A percentile compares a stretch with the other conserved stretches of the same genome.
phyloP scores from a whole-genome alignment of 73 alveolate genomes.

The Tetrahymena malaccensis region DNA sequence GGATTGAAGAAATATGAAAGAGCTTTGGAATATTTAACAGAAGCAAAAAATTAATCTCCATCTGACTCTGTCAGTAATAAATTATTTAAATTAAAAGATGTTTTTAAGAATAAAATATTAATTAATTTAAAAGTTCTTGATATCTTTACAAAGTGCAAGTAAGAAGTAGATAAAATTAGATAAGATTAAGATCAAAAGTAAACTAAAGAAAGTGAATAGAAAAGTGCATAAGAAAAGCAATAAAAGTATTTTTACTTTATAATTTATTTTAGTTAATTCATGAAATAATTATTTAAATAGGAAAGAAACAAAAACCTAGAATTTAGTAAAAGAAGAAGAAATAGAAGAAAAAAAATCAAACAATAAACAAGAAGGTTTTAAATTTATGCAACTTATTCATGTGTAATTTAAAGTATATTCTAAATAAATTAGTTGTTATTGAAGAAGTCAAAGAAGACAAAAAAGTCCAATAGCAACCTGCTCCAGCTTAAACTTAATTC shows the following conservation, averaged over 20 bases:
- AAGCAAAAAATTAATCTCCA: slow-evolving; percentile 42
- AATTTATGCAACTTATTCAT: slow-evolving; percentile 9
- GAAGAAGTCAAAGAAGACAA: not conserved
- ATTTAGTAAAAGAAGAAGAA: slow-evolving; percentile 32
- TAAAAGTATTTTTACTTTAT: not conserved
- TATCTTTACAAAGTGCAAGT: slow-evolving; percentile 40
- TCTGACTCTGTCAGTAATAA: not conserved
- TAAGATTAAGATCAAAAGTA: slow-evolving; percentile 31
- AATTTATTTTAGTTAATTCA: not conserved
- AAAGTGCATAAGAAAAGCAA: not conserved
- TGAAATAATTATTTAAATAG: slow-evolving; percentile 1
- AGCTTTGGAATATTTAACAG: slow-evolving; percentile 53
- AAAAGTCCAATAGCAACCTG: not conserved
- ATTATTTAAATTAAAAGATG: not conserved
- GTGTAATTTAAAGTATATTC: slow-evolving; percentile 7
- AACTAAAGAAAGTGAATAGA: slow-evolving; percentile 9
- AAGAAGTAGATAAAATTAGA: slow-evolving; percentile 39
- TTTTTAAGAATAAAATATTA: slow-evolving; percentile 24
- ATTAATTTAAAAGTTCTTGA: slow-evolving; percentile 34
- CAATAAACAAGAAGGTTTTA: slow-evolving; percentile 8
- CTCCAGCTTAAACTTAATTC: not conserved
- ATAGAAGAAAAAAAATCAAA: slow-evolving; percentile 13
- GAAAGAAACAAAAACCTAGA: not conserved
- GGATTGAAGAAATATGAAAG: slow-evolving; percentile 52
- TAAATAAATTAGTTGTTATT: not conserved